Percentiles rank a stretch among this genome's conserved stretches.
phyloP scores from a whole-genome alignment of 495 filamentous ascomycete genomes.

The Daldinia caldariorum region DNA sequence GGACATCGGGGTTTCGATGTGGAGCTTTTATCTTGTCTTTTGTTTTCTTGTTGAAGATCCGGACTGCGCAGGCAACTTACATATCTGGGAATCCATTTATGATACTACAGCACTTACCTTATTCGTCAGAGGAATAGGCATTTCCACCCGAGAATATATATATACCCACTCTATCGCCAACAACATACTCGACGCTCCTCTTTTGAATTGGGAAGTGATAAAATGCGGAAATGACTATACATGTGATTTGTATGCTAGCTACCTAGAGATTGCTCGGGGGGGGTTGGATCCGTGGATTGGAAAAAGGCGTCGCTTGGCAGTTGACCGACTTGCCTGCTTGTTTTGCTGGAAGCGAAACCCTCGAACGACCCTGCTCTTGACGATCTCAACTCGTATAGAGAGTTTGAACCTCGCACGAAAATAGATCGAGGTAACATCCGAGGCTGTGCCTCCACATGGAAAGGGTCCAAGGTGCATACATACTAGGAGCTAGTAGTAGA shows the following conservation, averaged over 20 bases:
- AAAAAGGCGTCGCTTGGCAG: neutral
- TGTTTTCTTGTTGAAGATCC: constrained; percentile 29
- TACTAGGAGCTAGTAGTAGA: neutral
- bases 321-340: constrained; percentile 7
- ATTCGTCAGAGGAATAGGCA: constrained; percentile 21
- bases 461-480: neutral
- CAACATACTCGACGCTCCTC: constrained; percentile 5
- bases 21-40: constrained; percentile 21
- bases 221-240: neutral
- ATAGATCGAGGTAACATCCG: constrained; percentile 4
- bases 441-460: constrained; percentile 4
- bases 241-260: constrained; percentile 7
- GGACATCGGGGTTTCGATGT: constrained; percentile 25
- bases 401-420: constrained; percentile 3
- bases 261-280: neutral
- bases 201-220: constrained; percentile 5
- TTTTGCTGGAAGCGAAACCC: neutral
- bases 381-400: constrained; percentile 1
- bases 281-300: neutral
- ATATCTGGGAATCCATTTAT: constrained; percentile 23
- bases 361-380: neutral
- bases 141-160: constrained; percentile 29
- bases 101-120: constrained; percentile 7
- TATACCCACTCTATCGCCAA: constrained; percentile 31
- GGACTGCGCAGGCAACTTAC: constrained; percentile 39